Evolutionary conservation across 2,329 filamentous ascomycete genomes (phyloP).

Genomic region (Ophiobolus disseminans): DNA sequence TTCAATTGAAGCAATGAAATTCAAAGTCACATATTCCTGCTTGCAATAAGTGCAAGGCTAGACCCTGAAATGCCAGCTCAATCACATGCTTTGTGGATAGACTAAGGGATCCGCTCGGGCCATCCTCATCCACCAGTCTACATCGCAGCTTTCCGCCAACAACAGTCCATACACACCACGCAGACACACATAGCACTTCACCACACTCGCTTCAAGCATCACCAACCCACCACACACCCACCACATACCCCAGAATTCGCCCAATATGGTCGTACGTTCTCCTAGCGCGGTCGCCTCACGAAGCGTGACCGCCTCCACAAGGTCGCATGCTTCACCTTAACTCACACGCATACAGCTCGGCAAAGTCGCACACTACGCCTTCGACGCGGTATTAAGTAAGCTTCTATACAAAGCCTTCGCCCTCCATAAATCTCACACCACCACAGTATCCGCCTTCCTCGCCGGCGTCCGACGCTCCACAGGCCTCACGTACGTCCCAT

Average conservation of each 20-base stretch:
- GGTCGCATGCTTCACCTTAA: constrained; percentile 31
- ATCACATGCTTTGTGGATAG: constrained; percentile 29
- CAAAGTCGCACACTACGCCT: constrained; percentile 90
- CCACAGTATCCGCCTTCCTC: constrained; percentile 87
- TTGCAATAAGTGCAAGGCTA: neutral
- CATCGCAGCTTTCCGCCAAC: constrained; percentile 25
- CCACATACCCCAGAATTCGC: constrained; percentile 5
- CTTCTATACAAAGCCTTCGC: constrained; percentile 25
- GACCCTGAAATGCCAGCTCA: constrained; percentile 11
- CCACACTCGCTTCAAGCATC: constrained; percentile 10
- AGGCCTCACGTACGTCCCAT: constrained; percentile 83
- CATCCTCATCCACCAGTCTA: constrained; percentile 24
- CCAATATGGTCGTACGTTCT: constrained; percentile 49
- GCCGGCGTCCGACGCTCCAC: constrained; percentile 98
- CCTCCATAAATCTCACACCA: constrained; percentile 12
- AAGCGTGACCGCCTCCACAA: constrained; percentile 17
- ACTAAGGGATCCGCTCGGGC: constrained; percentile 33
- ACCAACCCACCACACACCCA: constrained; percentile 6
- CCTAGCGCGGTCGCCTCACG: constrained; percentile 13
- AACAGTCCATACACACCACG: constrained; percentile 12
- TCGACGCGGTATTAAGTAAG: constrained; percentile 91
- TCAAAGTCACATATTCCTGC: neutral
- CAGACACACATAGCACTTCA: constrained; percentile 4
- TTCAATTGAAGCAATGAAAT: no score
- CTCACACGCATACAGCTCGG: constrained; percentile 83